Percentiles rank a stretch among this genome's conserved stretches.
Conservation (phyloP, 2,329 filamentous ascomycete species). For the Coccinonectria pachysandricola region DNA sequence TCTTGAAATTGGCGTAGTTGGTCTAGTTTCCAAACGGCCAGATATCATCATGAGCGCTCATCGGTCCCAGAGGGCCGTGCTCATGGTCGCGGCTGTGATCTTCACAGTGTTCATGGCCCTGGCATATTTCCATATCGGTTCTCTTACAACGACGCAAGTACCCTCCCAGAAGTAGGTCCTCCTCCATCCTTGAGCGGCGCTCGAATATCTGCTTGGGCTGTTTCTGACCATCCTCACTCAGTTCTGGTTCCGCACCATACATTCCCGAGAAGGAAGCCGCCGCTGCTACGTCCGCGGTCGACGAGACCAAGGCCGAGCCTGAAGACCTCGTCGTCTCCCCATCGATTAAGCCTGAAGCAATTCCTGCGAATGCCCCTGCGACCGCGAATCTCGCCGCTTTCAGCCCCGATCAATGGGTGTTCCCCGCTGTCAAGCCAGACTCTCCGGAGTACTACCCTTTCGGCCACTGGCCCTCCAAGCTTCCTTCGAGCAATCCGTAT, state of each 20-base stretch:
- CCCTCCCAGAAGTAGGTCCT: too few relatives aligned
- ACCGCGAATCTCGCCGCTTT: background rate
- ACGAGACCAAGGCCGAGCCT: background rate
- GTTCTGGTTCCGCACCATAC: background rate
- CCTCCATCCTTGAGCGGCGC: background rate
- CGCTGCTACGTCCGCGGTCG: background rate
- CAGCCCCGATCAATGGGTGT: slow-evolving; percentile 3
- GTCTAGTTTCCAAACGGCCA: background rate
- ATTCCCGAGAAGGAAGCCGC: background rate
- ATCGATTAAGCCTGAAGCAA: background rate
- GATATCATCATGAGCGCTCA: background rate
- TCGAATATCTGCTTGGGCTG: background rate
- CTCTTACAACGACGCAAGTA: too few relatives aligned
- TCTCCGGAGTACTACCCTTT: slow-evolving; percentile 1
- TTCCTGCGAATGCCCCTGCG: background rate
- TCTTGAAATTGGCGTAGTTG: too few relatives aligned
- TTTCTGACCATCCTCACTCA: background rate
- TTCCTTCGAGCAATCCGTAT: background rate
- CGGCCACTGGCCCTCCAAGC: slow-evolving; percentile 1
- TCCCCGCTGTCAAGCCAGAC: slow-evolving; percentile 2
- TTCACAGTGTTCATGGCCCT: background rate
- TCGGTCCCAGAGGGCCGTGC: background rate
- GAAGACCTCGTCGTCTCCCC: background rate
- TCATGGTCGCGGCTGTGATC: background rate
- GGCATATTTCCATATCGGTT: background rate